Percentiles rank a stretch among this genome's conserved stretches.
These are phyloP conservation scores for Diaporthe citrichinensis DNA, from an alignment of 2,329 filamentous ascomycete species.

Conservation along the genomic window DNA sequence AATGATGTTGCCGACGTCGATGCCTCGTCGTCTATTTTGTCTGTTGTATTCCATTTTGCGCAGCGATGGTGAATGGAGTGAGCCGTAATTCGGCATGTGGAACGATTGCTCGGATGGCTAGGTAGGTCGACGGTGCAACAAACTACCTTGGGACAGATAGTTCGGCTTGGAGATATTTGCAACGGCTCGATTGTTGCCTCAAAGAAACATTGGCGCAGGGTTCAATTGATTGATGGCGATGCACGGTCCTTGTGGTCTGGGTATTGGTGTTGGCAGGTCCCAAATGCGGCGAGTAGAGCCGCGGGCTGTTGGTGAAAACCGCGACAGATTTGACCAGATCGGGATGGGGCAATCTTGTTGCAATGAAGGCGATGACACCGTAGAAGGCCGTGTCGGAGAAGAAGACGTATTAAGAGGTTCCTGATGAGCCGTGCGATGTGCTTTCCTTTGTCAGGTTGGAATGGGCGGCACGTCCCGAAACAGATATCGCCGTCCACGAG, in stretches of 20 bases:
- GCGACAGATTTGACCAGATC: background rate
- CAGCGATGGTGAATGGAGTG: constrained; percentile 79
- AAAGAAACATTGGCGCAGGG: constrained; percentile 37
- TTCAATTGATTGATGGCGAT: constrained; percentile 10
- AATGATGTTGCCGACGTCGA: constrained; percentile 89
- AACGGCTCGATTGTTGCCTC: constrained; percentile 11
- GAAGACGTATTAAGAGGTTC: constrained; percentile 6
- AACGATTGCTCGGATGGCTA: constrained; percentile 17
- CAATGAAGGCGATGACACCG: background rate
- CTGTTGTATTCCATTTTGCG: constrained; percentile 84
- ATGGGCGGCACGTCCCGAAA: constrained; percentile 9
- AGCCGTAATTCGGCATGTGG: constrained; percentile 83
- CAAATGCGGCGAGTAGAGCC: constrained; percentile 13
- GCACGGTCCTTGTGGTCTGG: constrained; percentile 8
- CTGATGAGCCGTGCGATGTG: constrained; percentile 8
- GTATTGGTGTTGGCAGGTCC: background rate
- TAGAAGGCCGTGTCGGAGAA: constrained; percentile 3
- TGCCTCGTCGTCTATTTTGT: constrained; percentile 69
- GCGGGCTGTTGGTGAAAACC: constrained; percentile 32
- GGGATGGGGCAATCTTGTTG: background rate
- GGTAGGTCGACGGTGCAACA: constrained; percentile 15
- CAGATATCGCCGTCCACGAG: constrained; percentile 19
- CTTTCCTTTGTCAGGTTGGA: constrained; percentile 3
- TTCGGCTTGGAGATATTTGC: constrained; percentile 9
- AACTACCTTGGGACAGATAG: constrained; percentile 26